Percentiles rank a stretch among this genome's conserved stretches.
These are phyloP conservation scores for Penicillium coprophilum DNA, from an alignment of 495 filamentous ascomycete species.

Conservation along the genomic window DNA sequence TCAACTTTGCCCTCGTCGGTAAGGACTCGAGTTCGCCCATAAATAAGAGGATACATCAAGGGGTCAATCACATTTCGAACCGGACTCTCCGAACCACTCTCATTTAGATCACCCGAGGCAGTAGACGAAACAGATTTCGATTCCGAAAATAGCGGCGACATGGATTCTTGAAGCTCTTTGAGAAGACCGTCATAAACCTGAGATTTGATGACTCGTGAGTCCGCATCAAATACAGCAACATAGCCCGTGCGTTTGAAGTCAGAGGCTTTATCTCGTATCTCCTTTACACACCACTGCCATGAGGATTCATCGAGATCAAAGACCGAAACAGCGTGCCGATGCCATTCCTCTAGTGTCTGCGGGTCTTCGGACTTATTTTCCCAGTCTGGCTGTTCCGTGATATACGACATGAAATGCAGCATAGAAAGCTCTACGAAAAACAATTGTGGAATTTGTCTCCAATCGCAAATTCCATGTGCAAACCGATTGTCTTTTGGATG, in stretches of 20 bases:
- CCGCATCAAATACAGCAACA: slow-evolving; percentile 16
- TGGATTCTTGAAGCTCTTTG: slow-evolving; percentile 7
- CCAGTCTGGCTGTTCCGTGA: slow-evolving; percentile 15
- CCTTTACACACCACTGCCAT: slow-evolving; percentile 19
- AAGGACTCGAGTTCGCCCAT: slow-evolving; percentile 16
- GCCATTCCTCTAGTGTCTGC: slow-evolving; percentile 16
- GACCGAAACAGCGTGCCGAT: slow-evolving; percentile 6
- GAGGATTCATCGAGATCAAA: slow-evolving; percentile 15
- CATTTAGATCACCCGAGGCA: neutral
- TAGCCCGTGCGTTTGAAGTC: slow-evolving; percentile 13
- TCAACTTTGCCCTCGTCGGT: slow-evolving; percentile 11
- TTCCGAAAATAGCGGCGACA: slow-evolving; percentile 12
- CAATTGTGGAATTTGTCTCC: slow-evolving; percentile 12
- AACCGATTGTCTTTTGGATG: slow-evolving; percentile 13
- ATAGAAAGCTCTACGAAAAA: slow-evolving; percentile 6
- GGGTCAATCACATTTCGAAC: slow-evolving; percentile 15
- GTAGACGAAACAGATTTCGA: slow-evolving; percentile 9
- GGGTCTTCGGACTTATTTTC: slow-evolving; percentile 7
- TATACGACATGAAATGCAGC: slow-evolving; percentile 12
- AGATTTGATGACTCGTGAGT: slow-evolving; percentile 14
- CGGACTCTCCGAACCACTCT: slow-evolving; percentile 1
- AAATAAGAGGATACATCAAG: slow-evolving; percentile 14
- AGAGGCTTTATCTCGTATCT: slow-evolving; percentile 14
- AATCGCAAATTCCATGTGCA: slow-evolving; percentile 17
- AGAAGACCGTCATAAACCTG: slow-evolving; percentile 8